These are phyloP conservation scores for Tetracentron sinense DNA, from an alignment of 164 flowering plant genomes.

Conservation along the genomic window DNA sequence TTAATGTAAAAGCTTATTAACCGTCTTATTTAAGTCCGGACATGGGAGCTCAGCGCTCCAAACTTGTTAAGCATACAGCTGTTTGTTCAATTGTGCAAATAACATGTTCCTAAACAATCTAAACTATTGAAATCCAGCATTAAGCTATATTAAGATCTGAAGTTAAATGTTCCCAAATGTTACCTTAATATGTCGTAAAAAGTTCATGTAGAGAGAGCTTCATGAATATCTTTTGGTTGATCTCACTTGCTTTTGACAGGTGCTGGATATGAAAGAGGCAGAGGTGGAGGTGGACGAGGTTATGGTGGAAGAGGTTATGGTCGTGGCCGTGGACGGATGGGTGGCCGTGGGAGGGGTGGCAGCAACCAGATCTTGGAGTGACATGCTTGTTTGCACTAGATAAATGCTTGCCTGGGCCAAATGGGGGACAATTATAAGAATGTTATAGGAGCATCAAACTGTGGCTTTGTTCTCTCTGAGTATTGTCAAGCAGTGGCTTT, in stretches of 20 bases:
- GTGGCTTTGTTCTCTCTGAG: constrained; percentile 7
- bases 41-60: no score
- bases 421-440: constrained; percentile 9
- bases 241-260: constrained; percentile 14
- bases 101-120: no score
- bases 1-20: no score
- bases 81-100: no score
- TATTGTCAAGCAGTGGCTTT: constrained; percentile 7
- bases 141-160: no score
- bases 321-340: constrained; percentile 52
- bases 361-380: constrained; percentile 26
- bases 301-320: constrained; percentile 50
- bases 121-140: no score
- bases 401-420: constrained; percentile 14
- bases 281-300: constrained; percentile 41
- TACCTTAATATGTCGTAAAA: no score
- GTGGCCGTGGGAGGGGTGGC: constrained; percentile 43
- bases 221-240: no score
- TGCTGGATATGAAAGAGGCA: constrained; percentile 26
- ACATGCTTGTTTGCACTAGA: constrained; percentile 10
- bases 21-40: no score
- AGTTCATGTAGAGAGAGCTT: no score
- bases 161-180: no score
- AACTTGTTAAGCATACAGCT: no score
- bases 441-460: constrained; percentile 2